Conservation (phyloP, 179 eudicot genomes). For the Amaranthus tricolor region DNA sequence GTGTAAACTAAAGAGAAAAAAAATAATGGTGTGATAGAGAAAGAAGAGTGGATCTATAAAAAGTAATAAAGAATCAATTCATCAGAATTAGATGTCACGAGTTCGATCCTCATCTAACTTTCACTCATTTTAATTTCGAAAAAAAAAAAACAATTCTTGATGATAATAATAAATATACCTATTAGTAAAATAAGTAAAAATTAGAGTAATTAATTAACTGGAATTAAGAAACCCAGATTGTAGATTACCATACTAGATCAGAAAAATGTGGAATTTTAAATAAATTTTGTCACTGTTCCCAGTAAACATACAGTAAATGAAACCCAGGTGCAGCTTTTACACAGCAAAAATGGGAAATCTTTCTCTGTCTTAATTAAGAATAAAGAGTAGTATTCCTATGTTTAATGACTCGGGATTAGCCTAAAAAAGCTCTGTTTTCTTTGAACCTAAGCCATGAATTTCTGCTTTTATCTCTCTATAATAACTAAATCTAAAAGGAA, state of each 20-base stretch:
- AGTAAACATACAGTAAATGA: background rate
- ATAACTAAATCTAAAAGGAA: constrained; percentile 4
- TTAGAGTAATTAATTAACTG: background rate
- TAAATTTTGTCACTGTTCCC: background rate
- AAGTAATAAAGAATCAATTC: no score
- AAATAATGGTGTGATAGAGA: background rate
- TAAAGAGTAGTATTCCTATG: background rate
- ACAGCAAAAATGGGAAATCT: background rate
- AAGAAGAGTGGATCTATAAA: background rate
- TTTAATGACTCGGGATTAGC: constrained; percentile 26
- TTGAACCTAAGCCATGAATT: background rate
- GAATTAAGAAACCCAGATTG: constrained; percentile 14
- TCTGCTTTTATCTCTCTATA: constrained; percentile 2
- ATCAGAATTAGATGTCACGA: background rate
- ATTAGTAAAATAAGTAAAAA: background rate
- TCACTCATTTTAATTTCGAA: no score
- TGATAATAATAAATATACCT: background rate
- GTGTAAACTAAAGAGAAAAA: background rate
- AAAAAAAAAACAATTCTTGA: no score
- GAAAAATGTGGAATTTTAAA: background rate
- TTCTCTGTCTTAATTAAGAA: constrained; percentile 6
- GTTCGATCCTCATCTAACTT: no score
- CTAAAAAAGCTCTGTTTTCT: background rate
- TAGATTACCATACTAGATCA: background rate
- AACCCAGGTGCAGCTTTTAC: background rate